Conservation (phyloP, 768 basidiomycete species). For the Boletellus ananas region DNA sequence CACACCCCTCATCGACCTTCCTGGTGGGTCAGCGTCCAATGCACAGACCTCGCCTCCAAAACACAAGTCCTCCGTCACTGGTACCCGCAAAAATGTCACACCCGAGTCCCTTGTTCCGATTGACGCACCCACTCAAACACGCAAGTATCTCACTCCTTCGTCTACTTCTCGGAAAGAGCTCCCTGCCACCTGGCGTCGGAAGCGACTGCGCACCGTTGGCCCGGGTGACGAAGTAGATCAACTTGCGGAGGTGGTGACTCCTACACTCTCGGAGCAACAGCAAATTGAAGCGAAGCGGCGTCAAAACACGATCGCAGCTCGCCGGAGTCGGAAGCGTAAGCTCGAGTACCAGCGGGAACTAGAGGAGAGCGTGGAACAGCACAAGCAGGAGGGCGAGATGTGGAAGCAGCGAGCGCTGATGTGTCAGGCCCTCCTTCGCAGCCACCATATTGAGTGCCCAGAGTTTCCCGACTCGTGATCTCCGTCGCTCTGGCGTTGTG, state of each 20-base stretch:
- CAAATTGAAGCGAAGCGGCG: slow-evolving; percentile 76
- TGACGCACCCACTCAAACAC: slow-evolving; percentile 76
- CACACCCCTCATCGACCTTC: slow-evolving; percentile 46
- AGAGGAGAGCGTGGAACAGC: slow-evolving; percentile 50
- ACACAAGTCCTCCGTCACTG: slow-evolving; percentile 44
- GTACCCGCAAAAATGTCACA: slow-evolving; percentile 69
- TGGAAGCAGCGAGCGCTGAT: slow-evolving; percentile 56
- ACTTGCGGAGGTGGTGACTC: slow-evolving; percentile 25
- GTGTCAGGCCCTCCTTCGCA: slow-evolving; percentile 48
- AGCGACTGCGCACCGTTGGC: slow-evolving; percentile 49
- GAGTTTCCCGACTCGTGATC: slow-evolving; percentile 37
- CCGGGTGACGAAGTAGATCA: slow-evolving; percentile 50
- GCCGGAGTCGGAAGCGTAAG: slow-evolving; percentile 74
- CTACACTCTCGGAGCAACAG: slow-evolving; percentile 53
- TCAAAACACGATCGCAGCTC: slow-evolving; percentile 83
- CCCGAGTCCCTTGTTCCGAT: slow-evolving; percentile 62
- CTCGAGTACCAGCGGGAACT: slow-evolving; percentile 63
- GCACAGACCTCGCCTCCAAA: slow-evolving; percentile 15
- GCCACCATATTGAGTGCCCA: slow-evolving; percentile 56
- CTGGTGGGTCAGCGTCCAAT: slow-evolving; percentile 27
- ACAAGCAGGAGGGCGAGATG: slow-evolving; percentile 56
- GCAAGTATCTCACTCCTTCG: slow-evolving; percentile 71
- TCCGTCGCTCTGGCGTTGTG: background rate
- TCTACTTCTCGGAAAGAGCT: slow-evolving; percentile 76
- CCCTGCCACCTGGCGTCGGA: slow-evolving; percentile 65